Evolutionary conservation across 495 filamentous ascomycete species (phyloP).

Genomic region (Xylaria longipes): DNA sequence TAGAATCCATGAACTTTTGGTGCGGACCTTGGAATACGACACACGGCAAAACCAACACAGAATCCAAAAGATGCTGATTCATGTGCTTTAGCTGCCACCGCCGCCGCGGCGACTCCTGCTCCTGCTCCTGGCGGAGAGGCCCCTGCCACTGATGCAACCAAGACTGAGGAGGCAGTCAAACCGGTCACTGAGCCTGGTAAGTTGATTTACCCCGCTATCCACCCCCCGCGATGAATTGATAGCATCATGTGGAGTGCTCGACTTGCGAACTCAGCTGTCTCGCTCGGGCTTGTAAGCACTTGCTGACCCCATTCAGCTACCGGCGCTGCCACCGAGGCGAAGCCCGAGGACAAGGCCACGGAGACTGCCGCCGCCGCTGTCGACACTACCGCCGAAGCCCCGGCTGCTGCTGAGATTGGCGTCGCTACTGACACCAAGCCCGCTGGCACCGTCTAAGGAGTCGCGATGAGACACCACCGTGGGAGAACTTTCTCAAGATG

Average conservation of each 20-base stretch:
- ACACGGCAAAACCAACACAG: background rate
- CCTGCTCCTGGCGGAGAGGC: background rate
- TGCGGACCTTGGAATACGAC: background rate
- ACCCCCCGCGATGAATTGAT: background rate
- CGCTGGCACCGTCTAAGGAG: slow-evolving; percentile 21
- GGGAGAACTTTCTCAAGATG: slow-evolving; percentile 9
- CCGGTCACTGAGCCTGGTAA: slow-evolving; percentile 13
- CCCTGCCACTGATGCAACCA: slow-evolving; percentile 9
- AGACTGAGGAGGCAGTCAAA: slow-evolving; percentile 24
- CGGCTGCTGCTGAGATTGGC: slow-evolving; percentile 32
- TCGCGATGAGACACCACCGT: background rate
- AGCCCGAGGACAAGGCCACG: slow-evolving; percentile 45
- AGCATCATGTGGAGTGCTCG: background rate
- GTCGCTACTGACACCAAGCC: slow-evolving; percentile 31
- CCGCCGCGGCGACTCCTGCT: background rate
- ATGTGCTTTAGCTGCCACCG: slow-evolving; percentile 12
- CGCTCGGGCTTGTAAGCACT: background rate
- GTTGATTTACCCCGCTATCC: slow-evolving; percentile 7
- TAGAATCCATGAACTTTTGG: slow-evolving; percentile 8
- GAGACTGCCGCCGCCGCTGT: slow-evolving; percentile 29
- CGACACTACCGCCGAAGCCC: slow-evolving; percentile 29
- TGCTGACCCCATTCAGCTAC: slow-evolving; percentile 20
- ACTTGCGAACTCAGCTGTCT: background rate
- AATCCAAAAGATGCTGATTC: slow-evolving; percentile 14
- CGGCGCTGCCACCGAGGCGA: slow-evolving; percentile 23